These are phyloP conservation scores for Chaetothyriales sp. DNA, from an alignment of 2,329 filamentous ascomycete genomes.

Conservation along the genomic window DNA sequence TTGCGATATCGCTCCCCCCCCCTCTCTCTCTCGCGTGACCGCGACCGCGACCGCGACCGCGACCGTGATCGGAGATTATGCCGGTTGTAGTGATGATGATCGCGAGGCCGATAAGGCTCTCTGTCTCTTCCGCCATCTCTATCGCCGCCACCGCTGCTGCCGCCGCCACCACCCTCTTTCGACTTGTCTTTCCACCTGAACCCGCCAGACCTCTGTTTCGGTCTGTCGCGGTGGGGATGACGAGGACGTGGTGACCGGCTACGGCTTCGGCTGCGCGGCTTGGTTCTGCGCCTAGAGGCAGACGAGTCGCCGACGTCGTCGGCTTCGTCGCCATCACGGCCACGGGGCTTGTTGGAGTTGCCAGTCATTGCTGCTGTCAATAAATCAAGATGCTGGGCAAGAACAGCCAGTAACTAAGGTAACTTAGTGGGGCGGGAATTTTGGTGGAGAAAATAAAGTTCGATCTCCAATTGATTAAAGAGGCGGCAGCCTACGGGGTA, in stretches of 20 bases:
- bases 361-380: not conserved
- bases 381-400: not conserved
- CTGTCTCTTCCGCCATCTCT: slow-evolving; percentile 23
- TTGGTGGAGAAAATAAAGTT: too few species aligned
- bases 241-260: not conserved
- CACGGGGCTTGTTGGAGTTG: not conserved
- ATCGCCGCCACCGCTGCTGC: slow-evolving; percentile 40
- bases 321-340: not conserved
- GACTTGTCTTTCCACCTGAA: slow-evolving; percentile 38
- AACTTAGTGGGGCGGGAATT: too few species aligned
- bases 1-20: too few species aligned
- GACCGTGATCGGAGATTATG: too few species aligned
- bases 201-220: slow-evolving; percentile 19
- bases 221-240: slow-evolving; percentile 26
- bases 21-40: too few species aligned
- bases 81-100: too few species aligned
- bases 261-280: not conserved
- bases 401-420: too few species aligned
- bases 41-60: too few species aligned
- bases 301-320: too few species aligned
- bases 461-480: too few species aligned
- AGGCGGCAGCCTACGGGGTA: too few species aligned
- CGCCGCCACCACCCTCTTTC: slow-evolving; percentile 31
- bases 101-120: slow-evolving; percentile 1
- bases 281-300: not conserved